Conservation (phyloP, 1,139 yeast genomes). For the Zygoascus sp. region DNA sequence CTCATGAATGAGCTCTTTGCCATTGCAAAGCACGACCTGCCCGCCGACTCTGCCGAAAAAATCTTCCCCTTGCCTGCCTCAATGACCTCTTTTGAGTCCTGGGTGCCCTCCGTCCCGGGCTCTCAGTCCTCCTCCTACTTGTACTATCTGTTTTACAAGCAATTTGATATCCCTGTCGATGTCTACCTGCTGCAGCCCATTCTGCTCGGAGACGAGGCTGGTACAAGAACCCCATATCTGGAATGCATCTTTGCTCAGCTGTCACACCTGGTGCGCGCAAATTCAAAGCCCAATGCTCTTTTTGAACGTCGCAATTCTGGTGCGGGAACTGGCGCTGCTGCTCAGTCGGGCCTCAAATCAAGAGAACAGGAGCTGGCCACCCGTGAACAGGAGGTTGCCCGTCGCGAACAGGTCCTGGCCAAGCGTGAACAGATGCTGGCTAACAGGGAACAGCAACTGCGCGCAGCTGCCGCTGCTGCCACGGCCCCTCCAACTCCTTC, state of each 20-base stretch:
- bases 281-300: constrained; percentile 24
- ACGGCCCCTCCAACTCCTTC: too few relatives aligned
- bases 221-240: constrained; percentile 81
- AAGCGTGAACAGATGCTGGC: constrained; percentile 22
- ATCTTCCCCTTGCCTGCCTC: constrained; percentile 9
- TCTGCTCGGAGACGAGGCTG: constrained; percentile 76
- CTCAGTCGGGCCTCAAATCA: constrained; percentile 12
- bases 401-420: constrained; percentile 23
- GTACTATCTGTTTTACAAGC: constrained; percentile 58
- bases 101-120: constrained; percentile 10
- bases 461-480: too few relatives aligned
- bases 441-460: constrained; percentile 24
- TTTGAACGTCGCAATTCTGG: constrained; percentile 16
- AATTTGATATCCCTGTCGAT: constrained; percentile 58
- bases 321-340: constrained; percentile 10
- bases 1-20: constrained; percentile 67
- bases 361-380: constrained; percentile 19
- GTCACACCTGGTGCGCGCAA: constrained; percentile 60
- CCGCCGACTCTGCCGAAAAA: constrained; percentile 6
- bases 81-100: constrained; percentile 4
- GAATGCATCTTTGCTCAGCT: constrained; percentile 80
- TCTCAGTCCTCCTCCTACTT: constrained; percentile 31
- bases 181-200: constrained; percentile 78
- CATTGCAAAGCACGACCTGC: constrained; percentile 41
- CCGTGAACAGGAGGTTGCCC: constrained; percentile 22